Evolutionary conservation across 2,329 filamentous ascomycete genomes (phyloP).

Genomic region (Verticillium longisporum): DNA sequence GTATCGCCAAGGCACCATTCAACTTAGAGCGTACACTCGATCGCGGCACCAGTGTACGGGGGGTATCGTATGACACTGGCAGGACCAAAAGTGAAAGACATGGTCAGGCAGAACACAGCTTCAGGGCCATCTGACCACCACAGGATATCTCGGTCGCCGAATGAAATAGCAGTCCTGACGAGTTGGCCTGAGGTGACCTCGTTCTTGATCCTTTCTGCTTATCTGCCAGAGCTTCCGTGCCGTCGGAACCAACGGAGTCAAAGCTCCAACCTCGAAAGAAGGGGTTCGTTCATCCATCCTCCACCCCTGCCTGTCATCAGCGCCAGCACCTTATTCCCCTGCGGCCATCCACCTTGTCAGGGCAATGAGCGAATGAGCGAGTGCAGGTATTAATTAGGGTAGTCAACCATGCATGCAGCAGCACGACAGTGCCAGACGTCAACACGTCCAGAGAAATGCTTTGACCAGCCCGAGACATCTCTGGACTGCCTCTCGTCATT

Average conservation of each 20-base stretch:
- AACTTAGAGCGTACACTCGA: neutral
- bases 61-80: neutral
- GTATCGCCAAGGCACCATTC: neutral
- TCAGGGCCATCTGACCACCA: neutral
- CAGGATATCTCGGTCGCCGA: neutral
- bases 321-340: neutral
- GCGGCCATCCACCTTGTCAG: neutral
- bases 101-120: neutral
- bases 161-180: neutral
- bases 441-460: too few species aligned
- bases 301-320: neutral
- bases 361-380: neutral
- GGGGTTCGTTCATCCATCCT: too few species aligned
- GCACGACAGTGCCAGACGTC: too few species aligned
- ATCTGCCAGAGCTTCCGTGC: neutral
- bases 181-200: neutral
- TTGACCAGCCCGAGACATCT: too few species aligned
- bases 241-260: neutral
- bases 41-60: neutral
- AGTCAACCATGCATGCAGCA: too few species aligned
- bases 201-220: neutral
- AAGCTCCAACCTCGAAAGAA: neutral
- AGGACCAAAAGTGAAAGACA: neutral
- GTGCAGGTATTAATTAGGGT: too few species aligned
- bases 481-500: too few species aligned